phyloP scores from a whole-genome alignment of 2,329 filamentous ascomycete genomes.

The Geoglossum cookeanum region DNA sequence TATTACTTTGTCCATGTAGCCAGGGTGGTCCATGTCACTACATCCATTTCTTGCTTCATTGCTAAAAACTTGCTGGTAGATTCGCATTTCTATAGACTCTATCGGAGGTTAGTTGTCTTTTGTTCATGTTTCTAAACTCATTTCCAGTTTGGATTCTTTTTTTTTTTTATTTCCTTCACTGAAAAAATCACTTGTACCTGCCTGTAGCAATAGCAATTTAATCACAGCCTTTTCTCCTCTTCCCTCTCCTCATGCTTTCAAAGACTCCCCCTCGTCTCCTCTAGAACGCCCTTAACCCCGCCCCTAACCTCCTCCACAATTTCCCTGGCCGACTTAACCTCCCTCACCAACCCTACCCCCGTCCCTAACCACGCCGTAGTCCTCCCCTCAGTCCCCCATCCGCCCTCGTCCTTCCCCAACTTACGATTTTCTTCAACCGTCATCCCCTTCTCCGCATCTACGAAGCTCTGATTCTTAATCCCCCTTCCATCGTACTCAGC shows the following conservation, averaged over 20 bases:
- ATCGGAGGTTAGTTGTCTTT: no score
- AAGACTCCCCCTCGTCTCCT: constrained; percentile 8
- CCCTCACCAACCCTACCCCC: constrained; percentile 37
- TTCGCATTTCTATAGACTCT: no score
- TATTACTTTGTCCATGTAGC: no score
- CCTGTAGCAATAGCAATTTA: no score
- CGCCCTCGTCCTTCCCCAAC: constrained; percentile 28
- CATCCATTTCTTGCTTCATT: no score
- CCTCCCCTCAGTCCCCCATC: constrained; percentile 33
- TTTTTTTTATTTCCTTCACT: no score
- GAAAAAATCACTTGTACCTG: no score
- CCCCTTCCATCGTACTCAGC: constrained; percentile 36
- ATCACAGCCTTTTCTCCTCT: no score
- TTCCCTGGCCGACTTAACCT: constrained; percentile 28
- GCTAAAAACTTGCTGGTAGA: no score
- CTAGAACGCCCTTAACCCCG: constrained; percentile 19
- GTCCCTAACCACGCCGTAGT: constrained; percentile 44
- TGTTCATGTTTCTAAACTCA: no score
- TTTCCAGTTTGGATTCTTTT: no score
- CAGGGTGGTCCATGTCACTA: no score
- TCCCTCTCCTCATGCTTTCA: neutral
- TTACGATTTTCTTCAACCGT: constrained; percentile 22
- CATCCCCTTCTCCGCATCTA: constrained; percentile 22
- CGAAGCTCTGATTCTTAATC: constrained; percentile 34
- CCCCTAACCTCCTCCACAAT: constrained; percentile 31